These are phyloP conservation scores for Marasmius oreades DNA, from an alignment of 1,284 basidiomycete genomes.

Conservation along the genomic window DNA sequence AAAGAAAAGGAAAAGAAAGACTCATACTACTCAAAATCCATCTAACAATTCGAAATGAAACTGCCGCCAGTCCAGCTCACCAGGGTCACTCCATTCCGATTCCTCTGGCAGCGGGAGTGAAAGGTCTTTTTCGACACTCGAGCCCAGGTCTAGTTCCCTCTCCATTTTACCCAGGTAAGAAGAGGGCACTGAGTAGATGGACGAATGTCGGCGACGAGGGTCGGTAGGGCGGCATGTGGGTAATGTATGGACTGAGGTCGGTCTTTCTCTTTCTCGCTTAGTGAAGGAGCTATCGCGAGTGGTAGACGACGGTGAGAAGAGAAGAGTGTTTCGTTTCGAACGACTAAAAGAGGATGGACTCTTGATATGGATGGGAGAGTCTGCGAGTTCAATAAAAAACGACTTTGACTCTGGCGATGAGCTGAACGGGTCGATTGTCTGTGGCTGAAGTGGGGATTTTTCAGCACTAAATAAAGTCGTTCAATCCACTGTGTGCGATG, in stretches of 20 bases:
- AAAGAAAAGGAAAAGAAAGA: background rate
- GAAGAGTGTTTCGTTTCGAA: conserved; percentile 36
- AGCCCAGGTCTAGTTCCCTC: conserved; percentile 22
- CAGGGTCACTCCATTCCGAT: conserved; percentile 30
- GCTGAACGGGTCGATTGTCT: conserved; percentile 32
- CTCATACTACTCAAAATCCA: conserved; percentile 6
- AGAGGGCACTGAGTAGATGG: conserved; percentile 24
- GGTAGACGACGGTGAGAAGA: conserved; percentile 38
- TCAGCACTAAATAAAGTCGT: conserved; percentile 15
- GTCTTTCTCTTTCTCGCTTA: conserved; percentile 27
- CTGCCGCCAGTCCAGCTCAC: conserved; percentile 41
- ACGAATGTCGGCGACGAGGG: conserved; percentile 27
- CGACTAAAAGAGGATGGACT: background rate
- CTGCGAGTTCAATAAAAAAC: conserved; percentile 35
- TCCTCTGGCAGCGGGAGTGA: conserved; percentile 21
- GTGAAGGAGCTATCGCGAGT: conserved; percentile 25
- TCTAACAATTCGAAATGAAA: conserved; percentile 36
- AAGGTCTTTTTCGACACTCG: conserved; percentile 29
- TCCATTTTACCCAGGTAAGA: conserved; percentile 25
- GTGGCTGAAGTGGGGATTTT: conserved; percentile 7
- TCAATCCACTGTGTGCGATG: background rate
- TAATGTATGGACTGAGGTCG: conserved; percentile 32
- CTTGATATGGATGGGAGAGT: conserved; percentile 17
- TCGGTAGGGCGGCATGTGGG: conserved; percentile 21
- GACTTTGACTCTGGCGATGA: conserved; percentile 37